Evolutionary conservation across 768 basidiomycete genomes (phyloP).

Genomic region (Galerina marginata): DNA sequence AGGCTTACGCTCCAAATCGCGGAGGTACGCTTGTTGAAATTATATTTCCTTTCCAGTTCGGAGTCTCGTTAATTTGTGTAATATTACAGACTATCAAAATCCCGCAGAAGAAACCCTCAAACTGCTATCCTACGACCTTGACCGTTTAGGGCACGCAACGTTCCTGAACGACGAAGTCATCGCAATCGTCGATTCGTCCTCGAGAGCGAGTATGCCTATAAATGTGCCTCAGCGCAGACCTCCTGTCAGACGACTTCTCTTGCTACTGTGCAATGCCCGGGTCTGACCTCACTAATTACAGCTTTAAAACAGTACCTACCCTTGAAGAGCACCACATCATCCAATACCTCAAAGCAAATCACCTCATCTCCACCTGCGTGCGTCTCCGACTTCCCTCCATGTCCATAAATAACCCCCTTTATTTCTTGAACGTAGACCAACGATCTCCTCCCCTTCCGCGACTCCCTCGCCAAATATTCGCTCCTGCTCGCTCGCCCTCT

Average conservation of each 20-base stretch:
- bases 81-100: slow-evolving; percentile 48
- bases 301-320: slow-evolving; percentile 69
- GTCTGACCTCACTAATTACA: slow-evolving; percentile 24
- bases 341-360: slow-evolving; percentile 63
- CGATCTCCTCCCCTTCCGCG: slow-evolving; percentile 80
- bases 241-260: slow-evolving; percentile 53
- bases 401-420: background rate
- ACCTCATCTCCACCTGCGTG: slow-evolving; percentile 82
- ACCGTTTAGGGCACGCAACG: slow-evolving; percentile 82
- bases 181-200: slow-evolving; percentile 47
- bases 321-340: slow-evolving; percentile 77
- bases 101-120: slow-evolving; percentile 60
- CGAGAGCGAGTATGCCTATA: slow-evolving; percentile 66
- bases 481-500: slow-evolving; percentile 76
- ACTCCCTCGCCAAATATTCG: slow-evolving; percentile 80
- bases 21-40: slow-evolving; percentile 55
- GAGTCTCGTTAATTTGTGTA: too few species aligned
- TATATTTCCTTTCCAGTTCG: too few species aligned
- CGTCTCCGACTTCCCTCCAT: background rate
- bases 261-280: too few species aligned
- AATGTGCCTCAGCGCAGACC: slow-evolving; percentile 82
- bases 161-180: slow-evolving; percentile 70
- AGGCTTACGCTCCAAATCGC: slow-evolving; percentile 81
- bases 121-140: slow-evolving; percentile 66
- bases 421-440: slow-evolving; percentile 61